These are phyloP conservation scores for Pyrus bretschneideri DNA, from an alignment of 306 rosid genomes.

Conservation along the genomic window DNA sequence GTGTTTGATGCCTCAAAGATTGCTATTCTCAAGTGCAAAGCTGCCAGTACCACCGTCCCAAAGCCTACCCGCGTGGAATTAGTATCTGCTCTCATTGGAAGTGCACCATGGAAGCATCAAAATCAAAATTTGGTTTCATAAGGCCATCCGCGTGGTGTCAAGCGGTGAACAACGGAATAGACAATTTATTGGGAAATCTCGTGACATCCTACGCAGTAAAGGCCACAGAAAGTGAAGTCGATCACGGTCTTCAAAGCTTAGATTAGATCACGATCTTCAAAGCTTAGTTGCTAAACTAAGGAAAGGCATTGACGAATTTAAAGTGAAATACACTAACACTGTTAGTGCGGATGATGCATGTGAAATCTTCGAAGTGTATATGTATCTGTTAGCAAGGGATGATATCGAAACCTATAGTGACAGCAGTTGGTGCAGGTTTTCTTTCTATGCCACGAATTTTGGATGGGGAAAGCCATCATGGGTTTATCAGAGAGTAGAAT, in stretches of 20 bases:
- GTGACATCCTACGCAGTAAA: constrained; percentile 11
- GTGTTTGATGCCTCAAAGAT: constrained; percentile 26
- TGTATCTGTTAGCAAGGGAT: background rate
- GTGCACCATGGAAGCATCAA: constrained; percentile 14
- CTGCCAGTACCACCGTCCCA: background rate
- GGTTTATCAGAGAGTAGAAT: background rate
- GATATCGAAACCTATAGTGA: background rate
- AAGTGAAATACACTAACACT: background rate
- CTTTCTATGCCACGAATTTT: background rate
- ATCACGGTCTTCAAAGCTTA: background rate
- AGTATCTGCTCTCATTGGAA: constrained; percentile 41
- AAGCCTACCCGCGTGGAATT: constrained; percentile 31
- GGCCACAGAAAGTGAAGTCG: background rate
- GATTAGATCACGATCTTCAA: background rate
- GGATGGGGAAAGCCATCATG: constrained; percentile 6
- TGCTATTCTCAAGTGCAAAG: constrained; percentile 25
- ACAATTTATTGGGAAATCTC: constrained; percentile 33
- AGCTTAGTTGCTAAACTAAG: background rate
- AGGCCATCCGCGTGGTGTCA: constrained; percentile 25
- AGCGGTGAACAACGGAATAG: constrained; percentile 24
- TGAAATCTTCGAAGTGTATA: background rate
- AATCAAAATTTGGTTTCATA: background rate
- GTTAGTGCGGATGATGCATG: background rate
- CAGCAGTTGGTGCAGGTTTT: constrained; percentile 8
- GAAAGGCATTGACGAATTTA: background rate